These are phyloP conservation scores for Alternaria gansuensis DNA, from an alignment of 2,329 filamentous ascomycete species.

Conservation along the genomic window DNA sequence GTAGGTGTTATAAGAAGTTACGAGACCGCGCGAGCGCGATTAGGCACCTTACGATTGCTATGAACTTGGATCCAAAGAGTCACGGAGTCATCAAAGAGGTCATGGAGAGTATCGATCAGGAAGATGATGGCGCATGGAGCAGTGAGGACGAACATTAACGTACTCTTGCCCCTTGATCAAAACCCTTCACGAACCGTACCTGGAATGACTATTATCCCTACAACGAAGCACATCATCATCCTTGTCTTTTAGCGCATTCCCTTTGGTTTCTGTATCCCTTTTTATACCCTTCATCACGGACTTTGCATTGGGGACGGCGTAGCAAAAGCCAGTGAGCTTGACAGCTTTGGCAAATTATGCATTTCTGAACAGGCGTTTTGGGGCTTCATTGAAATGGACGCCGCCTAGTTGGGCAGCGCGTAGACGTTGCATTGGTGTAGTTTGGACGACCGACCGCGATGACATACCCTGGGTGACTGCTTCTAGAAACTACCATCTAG, in stretches of 20 bases:
- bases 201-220: conserved; percentile 9
- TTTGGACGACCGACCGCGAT: conserved; percentile 5
- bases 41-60: conserved; percentile 89
- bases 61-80: conserved; percentile 97
- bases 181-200: not conserved
- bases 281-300: conserved; percentile 12
- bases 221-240: conserved; percentile 2
- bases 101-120: conserved; percentile 89
- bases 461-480: conserved; percentile 1
- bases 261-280: not conserved
- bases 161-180: not conserved
- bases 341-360: conserved; percentile 1
- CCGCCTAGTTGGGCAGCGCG: conserved; percentile 5
- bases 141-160: conserved; percentile 47
- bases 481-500: not conserved
- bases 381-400: not conserved
- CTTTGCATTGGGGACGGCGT: conserved; percentile 6
- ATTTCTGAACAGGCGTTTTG: conserved; percentile 3
- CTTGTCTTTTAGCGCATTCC: conserved; percentile 11
- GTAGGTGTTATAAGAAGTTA: conserved; percentile 72
- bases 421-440: conserved; percentile 2
- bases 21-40: conserved; percentile 77
- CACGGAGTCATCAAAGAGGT: conserved; percentile 95
- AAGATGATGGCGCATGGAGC: conserved; percentile 59
- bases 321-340: not conserved